Base-by-base conservation (phyloP, 257 asterid genomes). In the Gynochthodes officinalis region DNA sequence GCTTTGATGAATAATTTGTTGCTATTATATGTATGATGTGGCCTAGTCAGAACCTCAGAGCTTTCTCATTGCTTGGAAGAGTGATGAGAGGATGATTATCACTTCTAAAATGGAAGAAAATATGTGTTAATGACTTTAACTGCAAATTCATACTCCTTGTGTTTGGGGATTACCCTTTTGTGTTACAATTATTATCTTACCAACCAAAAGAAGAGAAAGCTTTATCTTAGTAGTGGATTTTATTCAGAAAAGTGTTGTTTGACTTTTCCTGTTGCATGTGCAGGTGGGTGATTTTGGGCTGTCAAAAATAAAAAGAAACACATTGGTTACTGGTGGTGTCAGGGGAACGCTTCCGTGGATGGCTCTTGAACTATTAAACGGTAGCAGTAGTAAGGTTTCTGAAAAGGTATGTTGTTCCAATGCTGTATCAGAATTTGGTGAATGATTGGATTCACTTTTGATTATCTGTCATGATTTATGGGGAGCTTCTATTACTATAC, bases 261-360 rank as follows among this genome's bases (percentile, higher is more conserved):
- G 48, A 25, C 42, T n/a, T 68, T 10, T 46, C 67, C 73, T 44
- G 35, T 25, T 70, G 35, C 63, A 27, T 59, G 39, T 71, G 25
- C 83, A 92, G 97, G 98, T 93, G 35, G 97, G 93, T 70, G 97
- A 93, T 78, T 93, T 93, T 82, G 98, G 98, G 62, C 81, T 93
- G 86, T 90, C 97, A 39, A 93, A 93, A 80, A 90, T 93, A 71
- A 93, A 93, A 81, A 90, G 98, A 82, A 93, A 93, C 64, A 93
- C 96, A 19, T 75, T 93, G 86, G 96, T 93, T 63, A 89, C 93
- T 39, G 98, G 97, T 70, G 98, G 98, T 60, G 98, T 93, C 13
- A 84, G 98, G 69, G 98, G 97, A 80, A 93, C 98, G 42, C 98
- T 93, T 73, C 98, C 98, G 33, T 93, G 98, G 96, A 93, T 93